Percentiles rank a stretch among this genome's conserved stretches.
These are phyloP conservation scores for Lippia alba DNA, from an alignment of 305 asterid genomes.

Conservation along the genomic window DNA sequence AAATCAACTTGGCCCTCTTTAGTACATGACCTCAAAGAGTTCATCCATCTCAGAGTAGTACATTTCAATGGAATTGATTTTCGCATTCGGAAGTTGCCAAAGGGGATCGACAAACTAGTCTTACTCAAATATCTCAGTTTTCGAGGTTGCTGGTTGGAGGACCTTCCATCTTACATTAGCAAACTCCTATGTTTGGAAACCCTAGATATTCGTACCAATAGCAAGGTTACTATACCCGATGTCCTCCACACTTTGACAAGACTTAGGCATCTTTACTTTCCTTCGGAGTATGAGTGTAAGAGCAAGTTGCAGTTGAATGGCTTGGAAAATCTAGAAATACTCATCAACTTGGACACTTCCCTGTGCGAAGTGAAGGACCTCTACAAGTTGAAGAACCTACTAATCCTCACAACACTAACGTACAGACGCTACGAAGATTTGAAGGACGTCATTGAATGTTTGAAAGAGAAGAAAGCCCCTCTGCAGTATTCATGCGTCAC, in stretches of 20 bases:
- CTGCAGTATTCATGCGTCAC: too few species aligned
- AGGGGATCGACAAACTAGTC: neutral
- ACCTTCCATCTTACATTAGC: constrained; percentile 26
- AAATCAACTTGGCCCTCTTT: constrained; percentile 3
- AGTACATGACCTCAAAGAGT: neutral
- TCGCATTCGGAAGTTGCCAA: neutral
- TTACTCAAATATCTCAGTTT: constrained; percentile 33
- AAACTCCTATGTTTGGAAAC: constrained; percentile 9
- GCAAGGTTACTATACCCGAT: constrained; percentile 7
- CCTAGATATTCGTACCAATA: constrained; percentile 28
- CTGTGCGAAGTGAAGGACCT: too few species aligned
- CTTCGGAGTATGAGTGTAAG: neutral
- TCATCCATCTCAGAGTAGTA: constrained; percentile 1
- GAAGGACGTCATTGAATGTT: too few species aligned
- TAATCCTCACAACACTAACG: too few species aligned
- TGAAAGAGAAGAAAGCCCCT: too few species aligned
- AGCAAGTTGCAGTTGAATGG: neutral
- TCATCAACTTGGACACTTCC: too few species aligned
- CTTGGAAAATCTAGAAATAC: too few species aligned
- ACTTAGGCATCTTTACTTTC: constrained; percentile 34
- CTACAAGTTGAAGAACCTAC: too few species aligned
- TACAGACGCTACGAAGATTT: too few species aligned
- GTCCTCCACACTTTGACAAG: constrained; percentile 14
- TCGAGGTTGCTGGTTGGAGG: constrained; percentile 24
- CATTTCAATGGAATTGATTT: constrained; percentile 27